phyloP scores from a whole-genome alignment of 192 early-diverging fungal species.

The Funneliformis mosseae region DNA sequence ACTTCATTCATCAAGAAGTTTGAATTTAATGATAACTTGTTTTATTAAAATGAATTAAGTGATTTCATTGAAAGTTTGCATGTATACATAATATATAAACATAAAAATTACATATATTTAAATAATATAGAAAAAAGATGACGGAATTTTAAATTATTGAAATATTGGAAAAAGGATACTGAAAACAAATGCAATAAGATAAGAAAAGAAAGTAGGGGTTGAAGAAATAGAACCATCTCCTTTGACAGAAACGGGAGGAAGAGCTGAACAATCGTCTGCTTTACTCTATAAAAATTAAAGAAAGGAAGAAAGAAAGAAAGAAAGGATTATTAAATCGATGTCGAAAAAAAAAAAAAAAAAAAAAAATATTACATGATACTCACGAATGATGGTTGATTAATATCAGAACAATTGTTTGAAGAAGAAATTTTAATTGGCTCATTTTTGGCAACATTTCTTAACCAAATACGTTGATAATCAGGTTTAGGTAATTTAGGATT shows the following conservation, averaged over 20 bases:
- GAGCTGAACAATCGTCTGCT: background rate
- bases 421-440: slow-evolving; percentile 54
- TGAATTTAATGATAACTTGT: no score
- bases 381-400: slow-evolving; percentile 37
- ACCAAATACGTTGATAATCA: slow-evolving; percentile 60
- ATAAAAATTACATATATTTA: no score
- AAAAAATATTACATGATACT: background rate
- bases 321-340: background rate
- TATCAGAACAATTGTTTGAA: slow-evolving; percentile 58
- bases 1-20: no score
- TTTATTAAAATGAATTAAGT: no score
- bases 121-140: background rate
- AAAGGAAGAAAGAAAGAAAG: no score
- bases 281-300: background rate
- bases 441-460: slow-evolving; percentile 67
- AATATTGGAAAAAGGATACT: background rate
- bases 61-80: no score
- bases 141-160: background rate
- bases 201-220: background rate
- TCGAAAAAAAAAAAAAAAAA: background rate
- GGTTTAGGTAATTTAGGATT: slow-evolving; percentile 57
- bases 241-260: background rate
- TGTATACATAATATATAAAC: no score
- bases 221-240: background rate
- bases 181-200: background rate